phyloP scores from a whole-genome alignment of 495 filamentous ascomycete species.

The Trypethelium eluteriae region DNA sequence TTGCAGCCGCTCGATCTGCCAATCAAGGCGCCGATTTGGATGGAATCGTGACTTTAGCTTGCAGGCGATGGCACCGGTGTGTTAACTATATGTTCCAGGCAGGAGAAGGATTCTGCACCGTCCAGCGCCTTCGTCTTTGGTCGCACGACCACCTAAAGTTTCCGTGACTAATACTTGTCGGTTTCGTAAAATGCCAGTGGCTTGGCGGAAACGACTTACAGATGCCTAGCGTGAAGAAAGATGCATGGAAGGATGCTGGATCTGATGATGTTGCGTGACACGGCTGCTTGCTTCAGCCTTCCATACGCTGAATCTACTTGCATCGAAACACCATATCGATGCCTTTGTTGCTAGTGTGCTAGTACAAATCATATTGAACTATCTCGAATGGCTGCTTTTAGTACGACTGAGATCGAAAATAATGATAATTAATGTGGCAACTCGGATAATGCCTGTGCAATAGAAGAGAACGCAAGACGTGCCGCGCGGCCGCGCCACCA shows the following conservation, averaged over 20 bases:
- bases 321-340: too few relatives aligned
- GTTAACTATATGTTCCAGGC: not conserved
- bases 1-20: not conserved
- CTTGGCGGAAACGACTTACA: not conserved
- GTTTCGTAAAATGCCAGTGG: not conserved
- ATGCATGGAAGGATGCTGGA: not conserved
- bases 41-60: not conserved
- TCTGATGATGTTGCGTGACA: not conserved
- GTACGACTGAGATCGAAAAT: too few relatives aligned
- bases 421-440: too few relatives aligned
- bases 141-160: not conserved
- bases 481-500: not conserved
- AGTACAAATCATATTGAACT: too few relatives aligned
- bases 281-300: not conserved
- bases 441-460: not conserved
- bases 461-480: not conserved
- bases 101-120: not conserved
- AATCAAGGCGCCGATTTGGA: conserved; percentile 19
- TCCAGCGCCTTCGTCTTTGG: not conserved
- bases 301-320: not conserved
- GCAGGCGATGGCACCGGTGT: not conserved
- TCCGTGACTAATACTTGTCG: not conserved
- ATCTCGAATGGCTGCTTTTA: too few relatives aligned
- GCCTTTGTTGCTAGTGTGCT: too few relatives aligned
- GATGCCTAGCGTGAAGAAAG: not conserved